phyloP scores from a whole-genome alignment of 148 eudicot species.

The Bassia scoparia region DNA sequence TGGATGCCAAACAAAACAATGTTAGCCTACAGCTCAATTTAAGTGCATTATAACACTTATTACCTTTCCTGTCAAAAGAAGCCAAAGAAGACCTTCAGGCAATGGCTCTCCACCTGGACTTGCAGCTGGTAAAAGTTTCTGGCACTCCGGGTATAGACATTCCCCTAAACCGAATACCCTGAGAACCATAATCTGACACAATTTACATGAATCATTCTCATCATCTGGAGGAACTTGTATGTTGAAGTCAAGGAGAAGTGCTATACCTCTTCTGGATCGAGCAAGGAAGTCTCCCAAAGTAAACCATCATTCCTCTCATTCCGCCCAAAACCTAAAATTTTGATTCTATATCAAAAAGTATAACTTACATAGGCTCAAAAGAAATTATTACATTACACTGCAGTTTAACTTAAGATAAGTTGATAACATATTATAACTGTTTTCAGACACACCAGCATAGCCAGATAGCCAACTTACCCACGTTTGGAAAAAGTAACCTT shows the following conservation, averaged over 20 bases:
- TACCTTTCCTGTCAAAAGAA: slow-evolving; percentile 95
- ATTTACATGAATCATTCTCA: slow-evolving; percentile 1
- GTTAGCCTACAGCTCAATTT: not conserved
- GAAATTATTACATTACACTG: not conserved
- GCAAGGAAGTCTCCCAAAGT: slow-evolving; percentile 92
- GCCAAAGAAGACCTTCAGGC: slow-evolving; percentile 98
- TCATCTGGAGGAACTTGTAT: not conserved
- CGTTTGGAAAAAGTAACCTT: too few relatives aligned
- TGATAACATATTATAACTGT: not conserved
- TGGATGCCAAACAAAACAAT: not conserved
- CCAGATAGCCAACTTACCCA: too few relatives aligned
- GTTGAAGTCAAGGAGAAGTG: not conserved
- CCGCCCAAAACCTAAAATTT: slow-evolving; percentile 83
- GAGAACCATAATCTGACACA: slow-evolving; percentile 1
- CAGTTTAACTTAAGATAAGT: not conserved
- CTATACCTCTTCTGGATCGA: slow-evolving; percentile 92
- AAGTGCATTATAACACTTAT: slow-evolving; percentile 1
- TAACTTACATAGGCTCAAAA: not conserved
- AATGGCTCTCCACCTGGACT: slow-evolving; percentile 92
- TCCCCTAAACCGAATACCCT: slow-evolving; percentile 95
- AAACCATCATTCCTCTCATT: slow-evolving; percentile 99
- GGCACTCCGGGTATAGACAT: slow-evolving; percentile 97
- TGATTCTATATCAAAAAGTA: not conserved
- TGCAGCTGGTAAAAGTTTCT: slow-evolving; percentile 83
- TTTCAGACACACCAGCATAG: too few relatives aligned